These are phyloP conservation scores for Fraxinus platypoda DNA, from an alignment of 305 asterid genomes.

Conservation along the genomic window DNA sequence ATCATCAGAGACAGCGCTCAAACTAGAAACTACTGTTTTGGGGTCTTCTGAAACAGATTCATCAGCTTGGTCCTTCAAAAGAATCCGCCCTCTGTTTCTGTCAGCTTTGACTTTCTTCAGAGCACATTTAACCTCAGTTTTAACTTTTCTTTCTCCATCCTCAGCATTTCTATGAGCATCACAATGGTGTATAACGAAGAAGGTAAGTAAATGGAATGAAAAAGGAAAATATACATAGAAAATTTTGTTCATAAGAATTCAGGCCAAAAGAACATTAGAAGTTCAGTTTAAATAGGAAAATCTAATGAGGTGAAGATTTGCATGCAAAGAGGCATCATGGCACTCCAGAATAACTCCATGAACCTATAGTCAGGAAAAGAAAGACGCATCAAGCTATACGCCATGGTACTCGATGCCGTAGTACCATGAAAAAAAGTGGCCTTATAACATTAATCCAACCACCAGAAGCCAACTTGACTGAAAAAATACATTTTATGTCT, in stretches of 20 bases:
- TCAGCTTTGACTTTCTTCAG: constrained; percentile 62
- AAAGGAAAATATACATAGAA: constrained; percentile 4
- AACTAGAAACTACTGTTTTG: constrained; percentile 20
- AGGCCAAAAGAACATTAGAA: constrained; percentile 5
- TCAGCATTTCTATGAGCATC: constrained; percentile 47
- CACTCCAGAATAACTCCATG: constrained; percentile 4
- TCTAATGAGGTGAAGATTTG: neutral
- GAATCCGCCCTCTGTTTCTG: constrained; percentile 32
- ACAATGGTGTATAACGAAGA: constrained; percentile 20
- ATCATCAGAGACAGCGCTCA: constrained; percentile 25
- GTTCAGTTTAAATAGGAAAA: neutral
- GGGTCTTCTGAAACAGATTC: constrained; percentile 39
- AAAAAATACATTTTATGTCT: neutral
- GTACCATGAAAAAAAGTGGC: neutral
- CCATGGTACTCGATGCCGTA: neutral
- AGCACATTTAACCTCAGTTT: constrained; percentile 33
- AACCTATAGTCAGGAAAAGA: constrained; percentile 6
- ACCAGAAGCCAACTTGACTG: neutral
- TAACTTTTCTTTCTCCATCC: constrained; percentile 49
- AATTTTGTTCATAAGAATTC: constrained; percentile 1
- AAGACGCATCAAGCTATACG: neutral
- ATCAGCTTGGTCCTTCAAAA: constrained; percentile 35
- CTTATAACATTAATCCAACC: neutral
- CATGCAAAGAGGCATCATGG: constrained; percentile 3
- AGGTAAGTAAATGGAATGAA: constrained; percentile 13